Evolutionary conservation across 2,329 filamentous ascomycete species (phyloP).

Genomic region (Geoglossum cookeanum): DNA sequence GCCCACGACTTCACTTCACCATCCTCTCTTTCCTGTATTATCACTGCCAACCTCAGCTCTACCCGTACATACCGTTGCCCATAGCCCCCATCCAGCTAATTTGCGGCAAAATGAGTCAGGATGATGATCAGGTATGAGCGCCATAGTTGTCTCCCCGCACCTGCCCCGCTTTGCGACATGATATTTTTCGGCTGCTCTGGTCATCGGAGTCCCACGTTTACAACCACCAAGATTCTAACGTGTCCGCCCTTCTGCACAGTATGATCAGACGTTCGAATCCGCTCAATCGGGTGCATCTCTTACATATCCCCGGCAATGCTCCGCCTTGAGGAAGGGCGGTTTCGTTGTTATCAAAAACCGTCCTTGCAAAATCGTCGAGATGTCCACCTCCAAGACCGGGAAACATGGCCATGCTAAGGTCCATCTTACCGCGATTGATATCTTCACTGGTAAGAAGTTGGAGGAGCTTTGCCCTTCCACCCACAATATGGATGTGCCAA

Average conservation of each 20-base stretch:
- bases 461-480: constrained; percentile 98
- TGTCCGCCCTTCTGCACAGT: constrained; percentile 17
- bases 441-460: constrained; percentile 99
- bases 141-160: constrained; percentile 11
- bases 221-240: background rate
- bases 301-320: constrained; percentile 98
- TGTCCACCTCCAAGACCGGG: constrained; percentile 99
- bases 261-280: constrained; percentile 63
- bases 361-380: constrained; percentile 99
- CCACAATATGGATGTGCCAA: constrained; percentile 93
- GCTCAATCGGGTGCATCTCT: constrained; percentile 89
- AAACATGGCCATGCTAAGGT: constrained; percentile 99
- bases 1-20: constrained; percentile 6
- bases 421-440: constrained; percentile 92
- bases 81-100: constrained; percentile 14
- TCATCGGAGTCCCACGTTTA: background rate
- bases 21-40: constrained; percentile 11
- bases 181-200: constrained; percentile 4
- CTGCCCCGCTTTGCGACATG: constrained; percentile 10
- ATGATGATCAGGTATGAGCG: constrained; percentile 43
- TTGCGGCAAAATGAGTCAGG: constrained; percentile 38
- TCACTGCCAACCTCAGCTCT: constrained; percentile 6
- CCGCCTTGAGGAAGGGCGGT: constrained; percentile 98
- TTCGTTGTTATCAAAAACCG: constrained; percentile 96
- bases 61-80: background rate